Evolutionary conservation across 2,329 filamentous ascomycete species (phyloP).

Genomic region (Sporothrix dimorphospora): DNA sequence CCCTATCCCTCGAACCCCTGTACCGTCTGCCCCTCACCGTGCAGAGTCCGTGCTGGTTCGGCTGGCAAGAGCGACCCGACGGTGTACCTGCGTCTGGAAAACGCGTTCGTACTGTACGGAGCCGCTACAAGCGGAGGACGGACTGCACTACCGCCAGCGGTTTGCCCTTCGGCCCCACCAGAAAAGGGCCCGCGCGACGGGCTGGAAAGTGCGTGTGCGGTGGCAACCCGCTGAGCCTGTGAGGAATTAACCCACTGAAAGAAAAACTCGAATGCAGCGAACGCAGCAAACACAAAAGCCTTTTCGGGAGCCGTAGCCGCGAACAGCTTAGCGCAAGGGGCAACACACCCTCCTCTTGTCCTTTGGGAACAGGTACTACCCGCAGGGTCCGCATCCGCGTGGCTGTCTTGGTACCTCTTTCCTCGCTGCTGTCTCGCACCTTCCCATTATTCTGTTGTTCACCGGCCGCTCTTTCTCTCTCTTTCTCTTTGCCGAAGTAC

Average conservation of each 20-base stretch:
- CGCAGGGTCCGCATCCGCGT: too few species aligned
- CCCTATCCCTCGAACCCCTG: background rate
- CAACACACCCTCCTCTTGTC: constrained; percentile 23
- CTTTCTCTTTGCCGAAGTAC: constrained; percentile 12
- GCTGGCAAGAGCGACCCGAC: background rate
- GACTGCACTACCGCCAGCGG: background rate
- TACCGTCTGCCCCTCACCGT: constrained; percentile 11
- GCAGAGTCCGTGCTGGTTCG: background rate
- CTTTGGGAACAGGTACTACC: too few species aligned
- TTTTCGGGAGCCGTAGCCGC: constrained; percentile 24
- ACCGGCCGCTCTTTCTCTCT: constrained; percentile 11
- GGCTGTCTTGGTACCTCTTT: constrained; percentile 16
- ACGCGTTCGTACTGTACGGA: constrained; percentile 10
- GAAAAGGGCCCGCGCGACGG: background rate
- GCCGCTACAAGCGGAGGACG: background rate
- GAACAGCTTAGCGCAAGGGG: constrained; percentile 29
- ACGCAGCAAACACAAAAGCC: background rate
- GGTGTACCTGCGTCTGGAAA: background rate
- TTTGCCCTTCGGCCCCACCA: constrained; percentile 1
- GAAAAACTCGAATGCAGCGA: background rate
- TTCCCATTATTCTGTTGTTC: background rate
- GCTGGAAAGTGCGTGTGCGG: background rate
- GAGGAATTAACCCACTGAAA: constrained; percentile 9
- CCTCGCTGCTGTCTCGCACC: constrained; percentile 1
- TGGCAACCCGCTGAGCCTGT: constrained; percentile 6